phyloP scores from a whole-genome alignment of 179 eudicot species.

The Silene coronaria region DNA sequence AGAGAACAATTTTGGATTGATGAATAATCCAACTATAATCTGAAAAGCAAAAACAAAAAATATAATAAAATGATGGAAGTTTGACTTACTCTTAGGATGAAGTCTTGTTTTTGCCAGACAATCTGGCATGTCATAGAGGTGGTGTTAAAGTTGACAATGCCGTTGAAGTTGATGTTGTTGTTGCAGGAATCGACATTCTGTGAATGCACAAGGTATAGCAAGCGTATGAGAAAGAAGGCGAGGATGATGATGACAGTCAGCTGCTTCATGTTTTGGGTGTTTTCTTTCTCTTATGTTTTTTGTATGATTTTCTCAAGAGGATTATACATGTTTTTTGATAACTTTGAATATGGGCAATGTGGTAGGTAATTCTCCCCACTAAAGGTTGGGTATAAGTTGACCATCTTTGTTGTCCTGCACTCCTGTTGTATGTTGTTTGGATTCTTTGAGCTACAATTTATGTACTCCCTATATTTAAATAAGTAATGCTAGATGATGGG shows the following conservation, averaged over 20 bases:
- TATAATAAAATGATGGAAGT: no score
- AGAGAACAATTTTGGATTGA: not conserved
- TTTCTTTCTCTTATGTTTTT: slow-evolving; percentile 2
- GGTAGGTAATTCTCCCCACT: slow-evolving; percentile 29
- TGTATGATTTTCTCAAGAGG: not conserved
- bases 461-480: slow-evolving; percentile 6
- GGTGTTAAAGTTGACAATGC: slow-evolving; percentile 9
- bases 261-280: slow-evolving; percentile 32
- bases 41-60: not conserved
- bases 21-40: not conserved
- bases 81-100: slow-evolving; percentile 15
- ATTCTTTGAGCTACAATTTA: slow-evolving; percentile 4
- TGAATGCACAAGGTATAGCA: slow-evolving; percentile 31
- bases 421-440: slow-evolving; percentile 22
- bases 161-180: slow-evolving; percentile 31
- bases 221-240: slow-evolving; percentile 28
- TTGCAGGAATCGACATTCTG: slow-evolving; percentile 53
- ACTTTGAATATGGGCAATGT: slow-evolving; percentile 29
- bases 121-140: slow-evolving; percentile 10
- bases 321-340: slow-evolving; percentile 18
- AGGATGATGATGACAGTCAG: slow-evolving; percentile 23
- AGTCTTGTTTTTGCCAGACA: slow-evolving; percentile 10
- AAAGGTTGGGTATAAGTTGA: slow-evolving; percentile 21
- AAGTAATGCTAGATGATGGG: slow-evolving; percentile 19
- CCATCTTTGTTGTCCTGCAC: slow-evolving; percentile 29